Conservation (phyloP, 768 basidiomycete genomes). For the Hortiboletus flavorubellus region DNA sequence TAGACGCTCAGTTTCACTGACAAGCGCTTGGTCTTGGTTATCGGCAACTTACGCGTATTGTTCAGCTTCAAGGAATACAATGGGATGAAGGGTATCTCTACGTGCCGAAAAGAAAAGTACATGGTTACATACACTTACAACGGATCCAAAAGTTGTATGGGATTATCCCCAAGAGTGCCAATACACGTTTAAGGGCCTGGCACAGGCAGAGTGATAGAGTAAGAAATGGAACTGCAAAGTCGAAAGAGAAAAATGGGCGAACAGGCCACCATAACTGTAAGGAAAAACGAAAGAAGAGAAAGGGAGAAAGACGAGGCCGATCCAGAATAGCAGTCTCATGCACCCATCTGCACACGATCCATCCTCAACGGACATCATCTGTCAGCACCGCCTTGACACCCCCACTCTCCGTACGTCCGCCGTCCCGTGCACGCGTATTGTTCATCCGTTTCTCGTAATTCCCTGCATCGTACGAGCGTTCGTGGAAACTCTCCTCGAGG, state of each 20-base stretch:
- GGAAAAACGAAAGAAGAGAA: constrained; percentile 2
- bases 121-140: constrained; percentile 24
- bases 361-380: constrained; percentile 30
- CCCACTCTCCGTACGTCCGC: constrained; percentile 81
- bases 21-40: no score
- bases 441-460: constrained; percentile 58
- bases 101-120: constrained; percentile 14
- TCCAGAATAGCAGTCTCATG: constrained; percentile 14
- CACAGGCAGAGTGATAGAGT: constrained; percentile 10
- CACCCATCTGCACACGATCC: constrained; percentile 4
- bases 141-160: constrained; percentile 8
- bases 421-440: constrained; percentile 69
- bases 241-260: constrained; percentile 7
- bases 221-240: constrained; percentile 8
- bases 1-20: not conserved
- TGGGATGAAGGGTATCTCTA: constrained; percentile 29
- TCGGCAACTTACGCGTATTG: no score
- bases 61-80: not conserved
- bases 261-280: constrained; percentile 8
- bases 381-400: constrained; percentile 75
- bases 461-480: constrained; percentile 21
- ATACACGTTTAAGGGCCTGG: constrained; percentile 20
- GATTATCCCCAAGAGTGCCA: not conserved
- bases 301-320: not conserved
- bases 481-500: constrained; percentile 35